Percentiles rank a stretch among this genome's conserved stretches.
phyloP scores from a whole-genome alignment of 495 filamentous ascomycete species.

The Poronia punctata region DNA sequence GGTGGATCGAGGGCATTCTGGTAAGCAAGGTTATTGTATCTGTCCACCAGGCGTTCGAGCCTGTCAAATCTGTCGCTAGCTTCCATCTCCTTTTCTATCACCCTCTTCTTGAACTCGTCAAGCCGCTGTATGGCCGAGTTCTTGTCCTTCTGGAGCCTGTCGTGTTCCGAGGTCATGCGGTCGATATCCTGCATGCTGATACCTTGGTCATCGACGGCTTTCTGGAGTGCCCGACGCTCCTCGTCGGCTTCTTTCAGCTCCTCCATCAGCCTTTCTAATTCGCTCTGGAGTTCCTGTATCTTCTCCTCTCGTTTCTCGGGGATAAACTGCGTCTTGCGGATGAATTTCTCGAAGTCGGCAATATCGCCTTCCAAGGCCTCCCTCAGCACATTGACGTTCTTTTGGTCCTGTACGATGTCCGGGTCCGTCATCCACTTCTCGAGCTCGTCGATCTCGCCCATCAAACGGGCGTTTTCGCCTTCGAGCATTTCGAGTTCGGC shows the following conservation, averaged over 20 bases:
- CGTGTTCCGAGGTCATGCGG: constrained; percentile 92
- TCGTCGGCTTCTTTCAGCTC: constrained; percentile 76
- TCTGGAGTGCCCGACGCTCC: constrained; percentile 71
- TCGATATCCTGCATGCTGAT: constrained; percentile 97
- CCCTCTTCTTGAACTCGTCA: constrained; percentile 73
- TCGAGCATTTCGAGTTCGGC: constrained; percentile 79
- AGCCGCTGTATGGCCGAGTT: constrained; percentile 65
- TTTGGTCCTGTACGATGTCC: constrained; percentile 71
- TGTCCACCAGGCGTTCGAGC: constrained; percentile 75
- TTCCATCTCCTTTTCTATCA: constrained; percentile 76
- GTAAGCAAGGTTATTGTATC: constrained; percentile 89
- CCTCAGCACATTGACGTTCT: no score
- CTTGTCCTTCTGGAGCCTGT: constrained; percentile 78
- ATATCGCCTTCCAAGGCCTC: constrained; percentile 89
- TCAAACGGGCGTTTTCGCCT: constrained; percentile 67
- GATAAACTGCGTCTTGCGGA: constrained; percentile 67
- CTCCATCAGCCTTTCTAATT: constrained; percentile 66
- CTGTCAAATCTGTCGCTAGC: constrained; percentile 79
- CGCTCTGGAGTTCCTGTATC: constrained; percentile 68
- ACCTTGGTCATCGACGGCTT: constrained; percentile 80
- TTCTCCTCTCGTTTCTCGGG: constrained; percentile 75
- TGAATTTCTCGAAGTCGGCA: constrained; percentile 88
- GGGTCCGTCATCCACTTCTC: constrained; percentile 78
- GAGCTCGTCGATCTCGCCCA: constrained; percentile 79
- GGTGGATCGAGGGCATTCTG: constrained; percentile 84